Evolutionary conservation across 176 grass and related monocot genomes (phyloP).

Genomic region (barley (Hordeum vulgare)): DNA sequence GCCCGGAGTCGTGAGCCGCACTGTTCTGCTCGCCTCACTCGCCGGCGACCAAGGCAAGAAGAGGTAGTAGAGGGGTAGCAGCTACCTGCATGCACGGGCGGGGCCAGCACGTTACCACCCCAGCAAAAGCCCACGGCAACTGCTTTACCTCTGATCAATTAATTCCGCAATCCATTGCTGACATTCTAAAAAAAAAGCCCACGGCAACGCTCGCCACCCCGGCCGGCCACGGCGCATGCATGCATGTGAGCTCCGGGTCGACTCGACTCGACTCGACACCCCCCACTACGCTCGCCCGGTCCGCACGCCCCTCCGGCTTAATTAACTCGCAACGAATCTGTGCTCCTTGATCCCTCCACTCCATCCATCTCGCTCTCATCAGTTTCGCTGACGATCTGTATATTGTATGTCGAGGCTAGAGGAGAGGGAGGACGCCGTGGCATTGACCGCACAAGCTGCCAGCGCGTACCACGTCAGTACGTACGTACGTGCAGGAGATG

Average conservation of each 20-base stretch:
- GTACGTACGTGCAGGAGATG: not conserved
- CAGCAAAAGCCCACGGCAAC: not conserved
- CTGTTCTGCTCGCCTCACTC: constrained; percentile 23
- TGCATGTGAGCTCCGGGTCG: constrained; percentile 21
- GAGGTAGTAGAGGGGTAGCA: not conserved
- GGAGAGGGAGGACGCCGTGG: not conserved
- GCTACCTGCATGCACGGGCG: not conserved
- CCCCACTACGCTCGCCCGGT: not conserved
- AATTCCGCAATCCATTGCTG: no score
- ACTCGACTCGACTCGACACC: not conserved
- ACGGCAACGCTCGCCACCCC: not conserved
- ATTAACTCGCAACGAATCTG: constrained; percentile 14
- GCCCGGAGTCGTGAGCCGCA: constrained; percentile 41
- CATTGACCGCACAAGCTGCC: not conserved
- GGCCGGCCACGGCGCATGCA: not conserved
- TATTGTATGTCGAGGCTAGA: not conserved
- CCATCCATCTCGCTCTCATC: not conserved
- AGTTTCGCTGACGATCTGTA: not conserved
- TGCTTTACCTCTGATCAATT: no score
- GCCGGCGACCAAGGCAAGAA: not conserved
- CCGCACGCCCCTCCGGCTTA: not conserved
- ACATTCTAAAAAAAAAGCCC: no score
- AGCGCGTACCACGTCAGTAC: not conserved
- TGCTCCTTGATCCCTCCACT: not conserved
- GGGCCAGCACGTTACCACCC: not conserved